Base-by-base conservation (phyloP, 169 alveolate genomes). In the Besnoitia besnoiti region DNA sequence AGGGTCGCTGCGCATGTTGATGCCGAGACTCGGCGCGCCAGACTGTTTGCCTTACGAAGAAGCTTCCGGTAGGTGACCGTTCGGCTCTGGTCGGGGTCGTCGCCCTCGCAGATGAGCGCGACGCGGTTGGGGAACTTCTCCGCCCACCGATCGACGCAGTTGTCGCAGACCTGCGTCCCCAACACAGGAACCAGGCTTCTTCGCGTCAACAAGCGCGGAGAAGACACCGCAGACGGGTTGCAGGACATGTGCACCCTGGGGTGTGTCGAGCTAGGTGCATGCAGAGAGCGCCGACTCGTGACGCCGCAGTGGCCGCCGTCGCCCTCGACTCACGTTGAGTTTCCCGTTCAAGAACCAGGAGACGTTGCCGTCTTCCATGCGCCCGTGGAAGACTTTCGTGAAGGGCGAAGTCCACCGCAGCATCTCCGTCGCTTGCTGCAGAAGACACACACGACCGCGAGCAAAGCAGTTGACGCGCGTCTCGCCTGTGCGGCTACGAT, bases 91-190 rank as follows among this genome's bases (percentile, higher is more conserved):
- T 95, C 92, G 46, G 98, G 97, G 77, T 96, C 97, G 91, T 98
- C 99, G 12, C 98, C 97, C 92, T 98, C 99, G 96, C 96, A 97
- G 84, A 98, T 96, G 49, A 98, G 93, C 77, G 99, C 99, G 40
- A 94, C 89, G 50, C 96, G 82, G 46, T 96, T 95, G 16, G 99
- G 99, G 85, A 95, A 93, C 46, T 85, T 90, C 92, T 96, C 98
- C 0, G 98, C 99, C 99, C 99, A 98, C 75, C 99, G 94, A 93
- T 98, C 99, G n/a, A 97, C 98, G 92, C 99, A 97, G 94, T 97
- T 97, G 84, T 97, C 98, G 93, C 98, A 97, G n/a, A 97, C 97
- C 95, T 93, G 85, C 67, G 40, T 50, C 47, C 37, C 3, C 14
- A 55, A n/a, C n/a, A n/a, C n/a, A n/a, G n/a, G n/a, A n/a, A n/a